Conservation (phyloP, 352 stramenopile species). For the Pythium myriotylum region DNA sequence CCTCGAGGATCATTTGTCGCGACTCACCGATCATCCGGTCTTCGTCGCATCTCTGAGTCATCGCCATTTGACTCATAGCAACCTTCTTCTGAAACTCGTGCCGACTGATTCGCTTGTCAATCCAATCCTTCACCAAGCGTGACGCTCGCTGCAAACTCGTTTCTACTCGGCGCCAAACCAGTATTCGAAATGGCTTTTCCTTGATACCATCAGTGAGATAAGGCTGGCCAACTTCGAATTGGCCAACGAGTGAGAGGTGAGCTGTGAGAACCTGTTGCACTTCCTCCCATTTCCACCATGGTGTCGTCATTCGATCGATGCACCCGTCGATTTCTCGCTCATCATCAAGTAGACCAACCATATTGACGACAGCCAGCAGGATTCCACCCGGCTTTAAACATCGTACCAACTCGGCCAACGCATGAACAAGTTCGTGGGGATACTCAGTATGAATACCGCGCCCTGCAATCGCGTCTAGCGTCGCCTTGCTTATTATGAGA, state of each 20-base stretch:
- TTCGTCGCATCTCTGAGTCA: neutral
- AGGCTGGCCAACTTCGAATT: conserved; percentile 24
- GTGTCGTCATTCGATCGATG: neutral
- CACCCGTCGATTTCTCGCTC: neutral
- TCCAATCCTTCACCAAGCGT: neutral
- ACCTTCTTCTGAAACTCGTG: conserved; percentile 9
- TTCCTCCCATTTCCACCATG: conserved; percentile 34
- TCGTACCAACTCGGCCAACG: conserved; percentile 27
- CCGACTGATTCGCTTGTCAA: neutral
- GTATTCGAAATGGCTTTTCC: conserved; percentile 25
- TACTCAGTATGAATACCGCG: neutral
- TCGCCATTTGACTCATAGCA: neutral
- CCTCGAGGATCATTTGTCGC: conserved; percentile 25
- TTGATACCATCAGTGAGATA: conserved; percentile 5
- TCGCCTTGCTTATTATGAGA: conserved; percentile 34
- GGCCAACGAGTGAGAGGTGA: conserved; percentile 13
- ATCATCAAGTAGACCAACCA: neutral
- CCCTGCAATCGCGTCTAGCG: conserved; percentile 31
- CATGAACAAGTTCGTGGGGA: conserved; percentile 18
- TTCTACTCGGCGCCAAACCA: conserved; percentile 31
- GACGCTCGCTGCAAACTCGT: conserved; percentile 13
- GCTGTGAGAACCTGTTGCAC: conserved; percentile 9
- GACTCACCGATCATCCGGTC: neutral
- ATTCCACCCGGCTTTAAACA: conserved; percentile 36
- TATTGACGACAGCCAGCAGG: conserved; percentile 23